Base-by-base conservation (phyloP, 2,329 filamentous ascomycete genomes). In the Claviceps africana region DNA sequence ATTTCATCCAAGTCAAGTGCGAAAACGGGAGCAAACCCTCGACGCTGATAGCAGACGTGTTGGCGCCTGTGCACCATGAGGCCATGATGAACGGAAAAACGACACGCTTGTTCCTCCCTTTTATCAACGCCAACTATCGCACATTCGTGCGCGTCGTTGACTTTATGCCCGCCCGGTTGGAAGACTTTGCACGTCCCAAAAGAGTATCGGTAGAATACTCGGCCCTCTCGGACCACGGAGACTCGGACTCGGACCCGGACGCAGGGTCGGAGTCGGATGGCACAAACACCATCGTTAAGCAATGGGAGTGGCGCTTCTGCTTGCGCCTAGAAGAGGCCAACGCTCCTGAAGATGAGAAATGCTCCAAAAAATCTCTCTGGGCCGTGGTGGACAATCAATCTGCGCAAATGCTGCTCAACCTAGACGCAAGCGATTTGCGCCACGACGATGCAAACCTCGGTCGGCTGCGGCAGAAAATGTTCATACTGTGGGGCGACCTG, bases 291-390 rank as follows among this genome's bases (percentile, higher is more conserved):
- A 17, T 22, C 33, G 28, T 49, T 2, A 53, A 57, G 13, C 61
- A 65, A 8, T 95, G 88, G 86, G 82, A 93, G 65, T 96, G 90
- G 90, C 77, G 79, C 15, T 96, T 96, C 66, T 79, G 78, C 22
- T 73, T 97, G 25, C 73, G 85, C 13, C 77, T 96, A 1, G 86
- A 95, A 65, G 86, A 90, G 4, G 64, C 55, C 60, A 44, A 37
- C 13, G 11, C 22, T 15, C 22, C 42, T 21, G 42, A 56, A 58
- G 33, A 52, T 28, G 53, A 37, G 59, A 22, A 62, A 52, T 58
- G 35, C 15, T 61, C 65, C 15, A 75, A 70, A 15, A 63, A 74
- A 7, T 72, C 72, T 30, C 63, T 90, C 50, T 88, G 85, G 73
- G 76, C 85, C 3, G 70, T 85, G 6, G 83, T 96, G 1, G 76